Base-by-base conservation (phyloP, 2,329 filamentous ascomycete species). In the Monosporascus sp. region DNA sequence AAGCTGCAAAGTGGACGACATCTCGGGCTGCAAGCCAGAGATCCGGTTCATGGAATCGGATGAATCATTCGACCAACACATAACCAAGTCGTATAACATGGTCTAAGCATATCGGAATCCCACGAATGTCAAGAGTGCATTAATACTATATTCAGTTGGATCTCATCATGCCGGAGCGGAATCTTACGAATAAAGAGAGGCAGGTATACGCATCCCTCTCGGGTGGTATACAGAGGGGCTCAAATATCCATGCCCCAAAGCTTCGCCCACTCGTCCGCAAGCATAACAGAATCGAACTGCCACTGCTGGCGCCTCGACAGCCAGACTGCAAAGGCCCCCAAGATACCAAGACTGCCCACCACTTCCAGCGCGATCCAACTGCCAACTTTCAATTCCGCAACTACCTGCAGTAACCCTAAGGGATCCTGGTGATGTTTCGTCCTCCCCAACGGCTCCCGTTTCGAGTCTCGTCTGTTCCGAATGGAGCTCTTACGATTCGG, bases 321-420 rank as follows among this genome's bases (percentile, higher is more conserved):
- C 81, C 82, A 89, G 48, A 88, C 75, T 22, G 84, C 81, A 37
- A 93, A 67, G 15, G 88, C 89, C 3, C 90, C 88, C 3, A 95
- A 67, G 27, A 94, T 73, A 0, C 90, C 85, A 50, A 91, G 75
- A 49, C 88, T 84, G 15, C 90, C 88, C 22, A 92, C 70, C 6
- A 95, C 74, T 66, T 92, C 88, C 38, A 95, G 72, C 1, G 88
- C 79, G 47, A 87, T 69, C 74, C 85, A 85, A 0, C 88, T 82
- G 46, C 79, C 80, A 45, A 79, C 77, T 60, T 80, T 84, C 39
- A 95, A 64, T 37, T 83, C 80, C 20, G 87, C 83, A 3, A 82
- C 81, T 57, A 91, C 79, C 56, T 85, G 78, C 49, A 95, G 76
- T 37, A 96, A 68, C 0, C 91, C 91, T 0, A 96, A 75, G 1